These are phyloP conservation scores for Mitragyna speciosa DNA, from an alignment of 257 asterid species.

Conservation along the genomic window DNA sequence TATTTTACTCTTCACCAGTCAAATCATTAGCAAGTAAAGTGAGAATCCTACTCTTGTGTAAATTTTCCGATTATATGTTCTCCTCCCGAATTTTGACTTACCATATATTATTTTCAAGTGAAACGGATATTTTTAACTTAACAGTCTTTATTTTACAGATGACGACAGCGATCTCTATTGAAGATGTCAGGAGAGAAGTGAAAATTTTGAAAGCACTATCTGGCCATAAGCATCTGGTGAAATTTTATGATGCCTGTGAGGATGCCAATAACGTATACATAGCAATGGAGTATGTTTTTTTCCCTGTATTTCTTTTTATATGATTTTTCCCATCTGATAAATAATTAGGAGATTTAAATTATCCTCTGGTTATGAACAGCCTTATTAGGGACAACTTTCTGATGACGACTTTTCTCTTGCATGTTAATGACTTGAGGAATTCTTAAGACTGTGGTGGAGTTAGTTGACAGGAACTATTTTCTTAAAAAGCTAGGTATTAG, in stretches of 20 bases:
- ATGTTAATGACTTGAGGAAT: background rate
- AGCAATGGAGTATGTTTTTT: constrained; percentile 85
- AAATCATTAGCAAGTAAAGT: background rate
- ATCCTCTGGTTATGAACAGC: background rate
- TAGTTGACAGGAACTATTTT: background rate
- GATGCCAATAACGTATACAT: constrained; percentile 87
- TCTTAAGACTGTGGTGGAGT: background rate
- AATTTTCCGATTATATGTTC: background rate
- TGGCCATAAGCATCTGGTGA: constrained; percentile 86
- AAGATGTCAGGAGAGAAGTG: constrained; percentile 97
- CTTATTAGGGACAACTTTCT: background rate
- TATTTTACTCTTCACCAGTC: constrained; percentile 1
- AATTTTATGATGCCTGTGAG: constrained; percentile 91
- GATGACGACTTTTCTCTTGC: background rate
- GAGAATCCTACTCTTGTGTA: background rate
- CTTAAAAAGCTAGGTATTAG: background rate
- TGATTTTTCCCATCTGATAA: background rate
- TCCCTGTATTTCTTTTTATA: constrained; percentile 21
- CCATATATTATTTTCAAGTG: background rate
- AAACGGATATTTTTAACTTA: background rate
- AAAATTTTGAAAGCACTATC: constrained; percentile 89
- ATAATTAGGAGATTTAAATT: background rate
- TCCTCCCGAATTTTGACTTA: background rate
- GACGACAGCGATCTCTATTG: constrained; percentile 91
- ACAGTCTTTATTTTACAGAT: constrained; percentile 54